Percentiles rank a stretch among this genome's conserved stretches.
Evolutionary conservation across 2,329 filamentous ascomycete genomes (phyloP).

Genomic region (Phyllosticta ampelicida): DNA sequence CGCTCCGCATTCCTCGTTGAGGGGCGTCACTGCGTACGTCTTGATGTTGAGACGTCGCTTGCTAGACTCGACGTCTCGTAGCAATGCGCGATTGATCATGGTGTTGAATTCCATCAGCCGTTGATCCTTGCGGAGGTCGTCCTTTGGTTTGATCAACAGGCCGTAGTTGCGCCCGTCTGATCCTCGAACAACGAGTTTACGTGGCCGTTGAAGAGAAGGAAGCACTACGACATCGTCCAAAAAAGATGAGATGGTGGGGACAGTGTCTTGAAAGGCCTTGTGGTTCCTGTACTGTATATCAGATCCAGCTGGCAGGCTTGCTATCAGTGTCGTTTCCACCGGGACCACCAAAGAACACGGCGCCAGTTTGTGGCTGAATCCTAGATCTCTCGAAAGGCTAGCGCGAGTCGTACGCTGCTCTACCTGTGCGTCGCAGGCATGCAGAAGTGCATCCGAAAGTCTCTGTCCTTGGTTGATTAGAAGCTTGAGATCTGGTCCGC

Average conservation of each 20-base stretch:
- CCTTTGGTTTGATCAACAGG: conserved; percentile 92
- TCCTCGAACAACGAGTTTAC: conserved; percentile 77
- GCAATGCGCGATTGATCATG: conserved; percentile 92
- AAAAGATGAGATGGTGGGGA: conserved; percentile 72
- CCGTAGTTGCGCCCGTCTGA: conserved; percentile 84
- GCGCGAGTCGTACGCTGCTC: conserved; percentile 59
- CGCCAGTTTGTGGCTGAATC: conserved; percentile 72
- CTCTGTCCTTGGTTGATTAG: conserved; percentile 71
- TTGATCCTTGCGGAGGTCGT: conserved; percentile 94
- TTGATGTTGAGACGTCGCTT: conserved; percentile 88
- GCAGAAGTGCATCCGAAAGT: conserved; percentile 69
- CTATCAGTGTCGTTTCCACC: conserved; percentile 72
- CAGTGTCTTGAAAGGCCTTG: conserved; percentile 76
- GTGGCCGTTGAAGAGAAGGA: conserved; percentile 82
- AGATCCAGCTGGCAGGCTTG: conserved; percentile 35
- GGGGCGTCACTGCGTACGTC: conserved; percentile 89
- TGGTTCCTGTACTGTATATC: conserved; percentile 50
- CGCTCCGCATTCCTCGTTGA: conserved; percentile 95
- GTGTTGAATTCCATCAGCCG: conserved; percentile 98
- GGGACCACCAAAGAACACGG: conserved; percentile 83
- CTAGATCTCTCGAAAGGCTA: conserved; percentile 65
- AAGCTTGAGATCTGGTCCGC: conserved; percentile 51
- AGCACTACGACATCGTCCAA: conserved; percentile 82
- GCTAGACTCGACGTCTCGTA: conserved; percentile 82
- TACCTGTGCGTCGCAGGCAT: conserved; percentile 71